Base-by-base conservation (phyloP, 306 rosid species). In the Fragaria vesca region DNA sequence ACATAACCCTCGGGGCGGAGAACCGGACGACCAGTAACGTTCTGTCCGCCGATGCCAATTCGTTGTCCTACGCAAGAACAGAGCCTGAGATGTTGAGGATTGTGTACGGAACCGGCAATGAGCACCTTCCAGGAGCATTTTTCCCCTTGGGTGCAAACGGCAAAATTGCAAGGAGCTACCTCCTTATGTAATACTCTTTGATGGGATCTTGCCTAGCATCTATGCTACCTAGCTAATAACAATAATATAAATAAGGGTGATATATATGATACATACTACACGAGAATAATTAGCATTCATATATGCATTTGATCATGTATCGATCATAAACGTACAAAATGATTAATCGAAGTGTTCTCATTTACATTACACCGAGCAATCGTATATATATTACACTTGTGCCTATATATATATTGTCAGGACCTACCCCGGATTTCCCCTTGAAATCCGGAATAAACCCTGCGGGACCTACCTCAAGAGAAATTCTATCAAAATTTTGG, bases 61-160 rank as follows among this genome's bases (percentile, higher is more conserved):
- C 85, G 0, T 32, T 81, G 28, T 74, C 81, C 0, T 80, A 72
- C 69, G 2, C 76, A 6, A 48, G 79, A 30, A 66, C 79, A 2
- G 69, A 54, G 3, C 69, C n/a, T 1, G 84, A 80, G 75, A 45
- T 80, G 40, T 45, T 80, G 52, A 52, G 87, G 50, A 73, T 69
- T 36, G 8, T 77, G 26, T 80, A 84, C 2, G 82, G 66, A 16
- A 67, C 40, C 12, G 85, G 81, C 4, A 16, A 47, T 26, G 85
- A 78, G 75, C 4, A 11, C 17, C 0, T 1, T 2, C 70, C 83
- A 1, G 79, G 81, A 7, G 85, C 74, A 10, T 40, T 78, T 71
- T 81, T 9, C 13, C 83, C 88, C 8, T 4, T 21, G 0, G 83
- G 88, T 46, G 82, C 62, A 16, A 45, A 50, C 74, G 87, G 87